phyloP scores from a whole-genome alignment of 441 rosid genomes.

The Erodium chrysanthum region DNA sequence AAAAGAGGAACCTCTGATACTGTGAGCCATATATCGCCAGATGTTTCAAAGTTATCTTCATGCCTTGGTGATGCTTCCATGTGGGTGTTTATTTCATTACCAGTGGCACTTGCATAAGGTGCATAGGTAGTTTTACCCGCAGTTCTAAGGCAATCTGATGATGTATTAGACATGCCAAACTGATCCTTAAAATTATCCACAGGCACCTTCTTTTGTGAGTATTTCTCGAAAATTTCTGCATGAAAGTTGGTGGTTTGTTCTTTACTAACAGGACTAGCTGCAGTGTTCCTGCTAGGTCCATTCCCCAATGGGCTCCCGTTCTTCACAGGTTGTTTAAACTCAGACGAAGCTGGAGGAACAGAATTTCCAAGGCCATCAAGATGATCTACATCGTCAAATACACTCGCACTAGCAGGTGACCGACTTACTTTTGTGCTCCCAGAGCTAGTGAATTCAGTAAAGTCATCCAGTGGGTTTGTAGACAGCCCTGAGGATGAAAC shows the following conservation, averaged over 20 bases:
- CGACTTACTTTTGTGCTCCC: slow-evolving; percentile 36
- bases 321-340: slow-evolving; percentile 31
- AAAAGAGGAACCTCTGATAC: slow-evolving; percentile 83
- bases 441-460: slow-evolving; percentile 39
- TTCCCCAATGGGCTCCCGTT: slow-evolving; percentile 36
- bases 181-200: slow-evolving; percentile 33
- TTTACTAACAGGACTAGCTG: slow-evolving; percentile 27
- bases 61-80: slow-evolving; percentile 32
- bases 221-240: slow-evolving; percentile 29
- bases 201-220: slow-evolving; percentile 32
- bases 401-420: slow-evolving; percentile 38
- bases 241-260: slow-evolving; percentile 34
- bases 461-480: slow-evolving; percentile 47
- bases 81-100: slow-evolving; percentile 32
- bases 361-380: slow-evolving; percentile 47
- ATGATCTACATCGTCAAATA: slow-evolving; percentile 56
- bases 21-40: slow-evolving; percentile 76
- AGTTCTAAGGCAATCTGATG: slow-evolving; percentile 30
- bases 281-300: too few species aligned
- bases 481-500: slow-evolving; percentile 36
- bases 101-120: slow-evolving; percentile 28
- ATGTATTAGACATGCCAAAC: slow-evolving; percentile 37
- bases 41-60: slow-evolving; percentile 41
- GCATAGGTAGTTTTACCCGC: slow-evolving; percentile 34
- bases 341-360: slow-evolving; percentile 34